These are phyloP conservation scores for Pleurotus tuber-regium DNA, from an alignment of 768 basidiomycete genomes.

Conservation along the genomic window DNA sequence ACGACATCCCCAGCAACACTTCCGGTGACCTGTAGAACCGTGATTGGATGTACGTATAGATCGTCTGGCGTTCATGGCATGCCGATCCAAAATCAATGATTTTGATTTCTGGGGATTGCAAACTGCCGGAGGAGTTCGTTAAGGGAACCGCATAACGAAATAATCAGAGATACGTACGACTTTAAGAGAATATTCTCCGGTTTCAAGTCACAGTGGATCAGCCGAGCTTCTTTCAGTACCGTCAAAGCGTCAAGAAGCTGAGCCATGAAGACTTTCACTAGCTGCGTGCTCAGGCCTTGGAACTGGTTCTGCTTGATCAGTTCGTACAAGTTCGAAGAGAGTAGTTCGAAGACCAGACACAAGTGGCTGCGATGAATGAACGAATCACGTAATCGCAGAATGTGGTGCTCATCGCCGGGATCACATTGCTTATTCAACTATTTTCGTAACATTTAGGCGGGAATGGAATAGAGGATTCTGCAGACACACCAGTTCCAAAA, in stretches of 20 bases:
- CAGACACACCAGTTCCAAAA: slow-evolving; percentile 82
- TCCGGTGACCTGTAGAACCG: slow-evolving; percentile 98
- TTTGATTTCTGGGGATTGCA: slow-evolving; percentile 97
- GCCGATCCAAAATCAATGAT: slow-evolving; percentile 99
- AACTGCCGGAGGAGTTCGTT: slow-evolving; percentile 37
- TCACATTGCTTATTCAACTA: slow-evolving; percentile 95
- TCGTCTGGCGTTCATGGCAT: slow-evolving; percentile 98
- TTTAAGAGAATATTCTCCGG: slow-evolving; percentile 98
- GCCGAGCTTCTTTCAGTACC: slow-evolving; percentile 89
- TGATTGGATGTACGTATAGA: slow-evolving; percentile 99
- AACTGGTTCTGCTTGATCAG: slow-evolving; percentile 99
- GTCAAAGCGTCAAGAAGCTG: slow-evolving; percentile 92
- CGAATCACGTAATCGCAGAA: slow-evolving; percentile 89
- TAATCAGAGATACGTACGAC: slow-evolving; percentile 53
- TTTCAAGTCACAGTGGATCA: slow-evolving; percentile 98
- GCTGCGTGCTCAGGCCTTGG: slow-evolving; percentile 92
- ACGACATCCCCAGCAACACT: slow-evolving; percentile 91
- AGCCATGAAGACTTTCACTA: slow-evolving; percentile 98
- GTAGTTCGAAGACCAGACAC: slow-evolving; percentile 95
- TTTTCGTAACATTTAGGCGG: slow-evolving; percentile 8
- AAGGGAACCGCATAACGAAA: not conserved
- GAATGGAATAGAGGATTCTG: not conserved
- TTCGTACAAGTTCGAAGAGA: slow-evolving; percentile 97
- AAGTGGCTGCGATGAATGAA: slow-evolving; percentile 97
- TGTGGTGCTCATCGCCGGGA: slow-evolving; percentile 94